These are phyloP conservation scores for Pichia insulana DNA, from an alignment of 805 yeast species.

Conservation along the genomic window DNA sequence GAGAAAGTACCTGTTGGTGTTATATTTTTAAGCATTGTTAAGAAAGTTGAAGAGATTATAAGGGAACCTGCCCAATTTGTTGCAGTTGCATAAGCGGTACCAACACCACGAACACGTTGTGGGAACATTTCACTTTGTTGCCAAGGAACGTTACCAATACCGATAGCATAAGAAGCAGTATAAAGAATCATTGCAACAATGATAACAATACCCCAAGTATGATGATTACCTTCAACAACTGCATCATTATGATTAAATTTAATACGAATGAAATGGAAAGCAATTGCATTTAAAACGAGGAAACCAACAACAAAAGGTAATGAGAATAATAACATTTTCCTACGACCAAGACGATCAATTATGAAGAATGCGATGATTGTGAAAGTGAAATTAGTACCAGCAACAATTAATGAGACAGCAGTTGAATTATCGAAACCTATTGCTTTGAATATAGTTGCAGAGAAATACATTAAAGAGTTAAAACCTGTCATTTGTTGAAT, in stretches of 20 bases:
- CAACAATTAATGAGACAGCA: slow-evolving; percentile 89
- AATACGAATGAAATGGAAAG: slow-evolving; percentile 78
- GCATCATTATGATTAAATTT: slow-evolving; percentile 43
- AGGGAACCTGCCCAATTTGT: slow-evolving; percentile 94
- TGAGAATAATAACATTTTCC: slow-evolving; percentile 69
- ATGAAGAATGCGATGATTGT: slow-evolving; percentile 79
- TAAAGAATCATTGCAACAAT: slow-evolving; percentile 77
- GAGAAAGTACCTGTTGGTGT: slow-evolving; percentile 95
- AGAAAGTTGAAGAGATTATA: slow-evolving; percentile 81
- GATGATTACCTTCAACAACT: slow-evolving; percentile 37
- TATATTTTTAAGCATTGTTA: slow-evolving; percentile 87
- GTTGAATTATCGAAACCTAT: slow-evolving; percentile 85
- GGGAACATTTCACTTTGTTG: slow-evolving; percentile 94
- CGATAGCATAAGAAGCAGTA: slow-evolving; percentile 87
- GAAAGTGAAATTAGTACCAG: slow-evolving; percentile 89
- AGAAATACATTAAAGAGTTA: slow-evolving; percentile 92
- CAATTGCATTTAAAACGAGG: slow-evolving; percentile 74
- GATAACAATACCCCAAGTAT: slow-evolving; percentile 83
- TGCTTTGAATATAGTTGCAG: slow-evolving; percentile 83
- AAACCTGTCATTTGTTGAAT: slow-evolving; percentile 96
- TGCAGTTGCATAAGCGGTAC: slow-evolving; percentile 84
- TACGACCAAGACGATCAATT: slow-evolving; percentile 83
- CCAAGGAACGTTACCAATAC: slow-evolving; percentile 98
- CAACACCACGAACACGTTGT: slow-evolving; percentile 86
- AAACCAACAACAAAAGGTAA: slow-evolving; percentile 79